phyloP scores from a whole-genome alignment of 176 grass and related monocot species.

The Musa beccarii region DNA sequence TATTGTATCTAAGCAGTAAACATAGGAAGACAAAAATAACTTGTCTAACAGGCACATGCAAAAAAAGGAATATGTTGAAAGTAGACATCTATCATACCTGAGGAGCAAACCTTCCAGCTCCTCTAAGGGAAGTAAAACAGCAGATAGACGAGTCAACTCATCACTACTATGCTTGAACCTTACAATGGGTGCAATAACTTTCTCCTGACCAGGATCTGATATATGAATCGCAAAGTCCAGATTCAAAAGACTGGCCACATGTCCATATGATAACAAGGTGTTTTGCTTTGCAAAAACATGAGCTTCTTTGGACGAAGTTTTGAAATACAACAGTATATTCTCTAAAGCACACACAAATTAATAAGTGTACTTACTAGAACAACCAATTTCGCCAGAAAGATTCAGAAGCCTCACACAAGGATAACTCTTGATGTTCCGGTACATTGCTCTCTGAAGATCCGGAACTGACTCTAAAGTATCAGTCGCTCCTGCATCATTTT shows the following conservation, averaged over 20 bases:
- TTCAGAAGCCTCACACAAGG: slow-evolving; percentile 90
- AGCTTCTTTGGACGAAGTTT: background rate
- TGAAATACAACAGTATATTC: slow-evolving; percentile 3
- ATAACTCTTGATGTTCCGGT: slow-evolving; percentile 65
- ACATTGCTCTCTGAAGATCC: slow-evolving; percentile 92
- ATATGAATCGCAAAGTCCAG: slow-evolving; percentile 10
- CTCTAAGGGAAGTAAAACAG: slow-evolving; percentile 64
- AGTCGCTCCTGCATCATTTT: slow-evolving; percentile 33
- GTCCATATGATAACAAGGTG: background rate
- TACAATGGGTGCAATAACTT: slow-evolving; percentile 67
- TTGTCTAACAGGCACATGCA: background rate
- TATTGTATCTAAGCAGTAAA: background rate
- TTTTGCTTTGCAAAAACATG: slow-evolving; percentile 11
- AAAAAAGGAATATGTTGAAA: background rate
- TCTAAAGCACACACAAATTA: background rate
- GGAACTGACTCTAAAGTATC: slow-evolving; percentile 73
- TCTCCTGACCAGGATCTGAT: slow-evolving; percentile 71
- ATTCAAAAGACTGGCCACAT: slow-evolving; percentile 15
- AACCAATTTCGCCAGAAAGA: slow-evolving; percentile 84
- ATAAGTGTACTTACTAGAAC: slow-evolving; percentile 70
- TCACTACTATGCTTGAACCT: slow-evolving; percentile 36
- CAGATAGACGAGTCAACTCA: slow-evolving; percentile 41
- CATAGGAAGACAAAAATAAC: background rate
- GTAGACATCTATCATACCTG: slow-evolving; percentile 32
- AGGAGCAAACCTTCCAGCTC: slow-evolving; percentile 71